Percentiles rank a stretch among this genome's conserved stretches.
phyloP scores from a whole-genome alignment of 2,329 filamentous ascomycete genomes.

The Phoma sp. region DNA sequence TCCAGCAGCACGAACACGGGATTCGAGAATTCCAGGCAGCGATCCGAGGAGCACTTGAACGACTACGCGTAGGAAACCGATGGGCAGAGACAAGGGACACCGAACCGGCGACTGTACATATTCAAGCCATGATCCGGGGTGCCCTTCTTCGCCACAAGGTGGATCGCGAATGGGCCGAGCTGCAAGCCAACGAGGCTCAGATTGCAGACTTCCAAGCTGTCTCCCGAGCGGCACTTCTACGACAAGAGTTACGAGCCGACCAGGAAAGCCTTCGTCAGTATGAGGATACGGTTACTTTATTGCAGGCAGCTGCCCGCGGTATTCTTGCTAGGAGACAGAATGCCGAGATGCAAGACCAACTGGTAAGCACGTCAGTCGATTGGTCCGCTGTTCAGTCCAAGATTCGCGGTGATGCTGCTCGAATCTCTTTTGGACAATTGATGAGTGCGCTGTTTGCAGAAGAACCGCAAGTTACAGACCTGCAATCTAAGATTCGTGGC shows the following conservation, averaged over 20 bases:
- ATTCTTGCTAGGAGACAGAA: slow-evolving; percentile 49
- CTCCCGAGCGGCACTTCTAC: slow-evolving; percentile 50
- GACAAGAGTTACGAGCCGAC: slow-evolving; percentile 44
- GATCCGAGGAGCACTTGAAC: slow-evolving; percentile 56
- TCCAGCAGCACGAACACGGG: slow-evolving; percentile 53
- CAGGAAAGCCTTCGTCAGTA: slow-evolving; percentile 45
- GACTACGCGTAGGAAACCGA: slow-evolving; percentile 54
- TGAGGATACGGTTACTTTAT: slow-evolving; percentile 52
- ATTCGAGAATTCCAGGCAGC: slow-evolving; percentile 63
- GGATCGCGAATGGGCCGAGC: slow-evolving; percentile 44
- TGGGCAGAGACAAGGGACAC: slow-evolving; percentile 68
- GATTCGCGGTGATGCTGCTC: slow-evolving; percentile 48
- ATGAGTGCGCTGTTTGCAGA: slow-evolving; percentile 42
- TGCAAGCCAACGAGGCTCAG: slow-evolving; percentile 58
- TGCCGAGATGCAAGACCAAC: slow-evolving; percentile 47
- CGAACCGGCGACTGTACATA: slow-evolving; percentile 61
- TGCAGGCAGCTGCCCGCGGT: slow-evolving; percentile 71
- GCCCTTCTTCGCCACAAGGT: slow-evolving; percentile 67
- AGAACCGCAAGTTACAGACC: slow-evolving; percentile 39
- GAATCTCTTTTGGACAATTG: slow-evolving; percentile 33
- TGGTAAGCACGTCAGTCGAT: slow-evolving; percentile 49
- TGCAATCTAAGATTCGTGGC: slow-evolving; percentile 55
- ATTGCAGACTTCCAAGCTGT: slow-evolving; percentile 48
- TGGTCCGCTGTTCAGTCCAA: slow-evolving; percentile 55
- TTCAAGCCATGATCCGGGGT: slow-evolving; percentile 67